phyloP scores from a whole-genome alignment of 2,329 filamentous ascomycete genomes.

The Penicillium sp. region DNA sequence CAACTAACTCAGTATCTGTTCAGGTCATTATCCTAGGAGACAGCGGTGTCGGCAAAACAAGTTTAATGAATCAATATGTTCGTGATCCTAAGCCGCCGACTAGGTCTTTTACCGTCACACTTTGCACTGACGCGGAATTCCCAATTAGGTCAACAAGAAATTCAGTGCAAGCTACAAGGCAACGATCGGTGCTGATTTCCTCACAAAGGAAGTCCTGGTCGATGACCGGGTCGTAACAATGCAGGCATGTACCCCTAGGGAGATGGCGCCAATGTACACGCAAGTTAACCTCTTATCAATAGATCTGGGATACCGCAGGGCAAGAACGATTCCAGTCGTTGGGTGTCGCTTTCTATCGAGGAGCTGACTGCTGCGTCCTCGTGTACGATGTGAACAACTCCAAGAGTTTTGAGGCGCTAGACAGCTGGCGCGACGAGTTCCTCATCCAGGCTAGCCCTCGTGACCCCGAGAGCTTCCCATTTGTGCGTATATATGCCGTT shows the following conservation, averaged over 20 bases:
- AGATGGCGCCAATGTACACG: neutral
- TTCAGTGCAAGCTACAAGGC: conserved; percentile 99
- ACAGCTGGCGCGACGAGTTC: conserved; percentile 98
- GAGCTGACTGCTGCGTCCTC: conserved; percentile 95
- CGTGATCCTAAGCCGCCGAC: conserved; percentile 40
- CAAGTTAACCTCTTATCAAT: conserved; percentile 18
- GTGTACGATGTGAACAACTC: conserved; percentile 99
- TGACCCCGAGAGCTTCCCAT: conserved; percentile 96
- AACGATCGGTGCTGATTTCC: conserved; percentile 97
- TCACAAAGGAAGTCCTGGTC: conserved; percentile 96
- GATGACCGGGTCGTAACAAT: conserved; percentile 98
- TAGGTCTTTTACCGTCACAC: conserved; percentile 3
- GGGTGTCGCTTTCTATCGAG: conserved; percentile 95
- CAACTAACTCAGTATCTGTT: conserved; percentile 14
- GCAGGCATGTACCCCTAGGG: conserved; percentile 67
- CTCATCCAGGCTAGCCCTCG: conserved; percentile 95
- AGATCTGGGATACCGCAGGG: conserved; percentile 98
- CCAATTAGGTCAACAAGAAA: conserved; percentile 93
- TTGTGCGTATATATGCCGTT: conserved; percentile 66
- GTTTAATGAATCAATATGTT: conserved; percentile 99
- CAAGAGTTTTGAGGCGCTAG: conserved; percentile 97
- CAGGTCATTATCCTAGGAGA: conserved; percentile 99
- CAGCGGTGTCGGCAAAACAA: conserved; percentile 98
- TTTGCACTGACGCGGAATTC: conserved; percentile 23
- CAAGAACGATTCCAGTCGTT: conserved; percentile 98